Base-by-base conservation (phyloP, 129 eudicot species). In the Saussurea involucrata region DNA sequence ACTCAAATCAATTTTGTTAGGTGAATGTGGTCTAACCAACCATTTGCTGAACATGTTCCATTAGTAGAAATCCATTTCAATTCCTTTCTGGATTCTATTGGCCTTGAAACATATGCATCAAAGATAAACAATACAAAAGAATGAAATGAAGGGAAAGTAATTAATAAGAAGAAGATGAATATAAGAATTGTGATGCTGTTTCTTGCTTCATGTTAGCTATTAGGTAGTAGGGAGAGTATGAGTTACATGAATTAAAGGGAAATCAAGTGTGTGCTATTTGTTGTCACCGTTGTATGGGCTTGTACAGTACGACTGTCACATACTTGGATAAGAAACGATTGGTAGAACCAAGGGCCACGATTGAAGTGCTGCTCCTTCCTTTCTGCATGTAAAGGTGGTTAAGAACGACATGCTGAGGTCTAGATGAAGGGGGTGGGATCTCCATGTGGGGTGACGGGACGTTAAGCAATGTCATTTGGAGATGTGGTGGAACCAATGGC, bases 321-420 rank as follows among this genome's bases (percentile, higher is more conserved):
- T 93, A 93, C 79, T 93, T 93, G 75, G 97, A 83, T 78, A 87
- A 84, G 77, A 88, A 93, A 27, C 98, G 90, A 44, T 90, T 88
- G 27, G 98, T 90, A 1, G 98, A 88, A 68, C 97, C 93, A 32
- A 94, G 93, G 37, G 97, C 98, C 3, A 94, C 98, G 24, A 89
- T 93, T 0, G 96, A 87, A 5, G 93, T 90, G 71, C 96, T 83
- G 46, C 84, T 85, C 81, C 84, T 83, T 49, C 92, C 98, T 78
- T 88, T 94, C 72, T 94, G 97, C 98, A 91, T 87, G 89, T 91
- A 94, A 73, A 94, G 98, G 81, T 91, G 98, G 90, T 94, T 91
- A 7, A 94, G 93, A 40, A 94, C 90, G 20, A 94, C 98, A 8
- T 94, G 97, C 34, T 87, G 93, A 31, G 98, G 97, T 28, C 97